phyloP scores from a whole-genome alignment of 805 yeast genomes.

The Yarrowia sp. region DNA sequence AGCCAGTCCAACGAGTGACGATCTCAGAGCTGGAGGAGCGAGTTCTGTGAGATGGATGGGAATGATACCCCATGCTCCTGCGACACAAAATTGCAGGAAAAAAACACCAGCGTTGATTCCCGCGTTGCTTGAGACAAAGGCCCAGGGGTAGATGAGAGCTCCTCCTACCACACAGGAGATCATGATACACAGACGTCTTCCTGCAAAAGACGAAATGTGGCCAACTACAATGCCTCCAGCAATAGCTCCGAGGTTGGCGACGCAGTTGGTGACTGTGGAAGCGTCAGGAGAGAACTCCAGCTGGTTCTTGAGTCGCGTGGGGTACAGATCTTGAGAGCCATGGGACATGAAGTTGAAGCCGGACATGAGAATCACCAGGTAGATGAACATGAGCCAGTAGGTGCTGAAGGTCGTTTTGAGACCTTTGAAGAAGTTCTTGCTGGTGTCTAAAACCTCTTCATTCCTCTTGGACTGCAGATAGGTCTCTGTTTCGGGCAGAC shows the following conservation, averaged over 20 bases:
- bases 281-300: slow-evolving; percentile 1
- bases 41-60: slow-evolving; percentile 13
- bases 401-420: slow-evolving; percentile 25
- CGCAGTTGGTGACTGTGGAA: slow-evolving; percentile 7
- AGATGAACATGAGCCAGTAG: slow-evolving; percentile 68
- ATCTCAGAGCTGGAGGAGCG: slow-evolving; percentile 6
- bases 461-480: background rate
- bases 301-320: slow-evolving; percentile 8
- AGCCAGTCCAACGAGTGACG: background rate
- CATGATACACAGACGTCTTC: background rate
- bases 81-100: slow-evolving; percentile 4
- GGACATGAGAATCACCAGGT: slow-evolving; percentile 66
- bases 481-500: background rate
- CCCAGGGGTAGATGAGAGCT: slow-evolving; percentile 23
- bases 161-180: slow-evolving; percentile 8
- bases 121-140: background rate
- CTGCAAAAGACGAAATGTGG: background rate
- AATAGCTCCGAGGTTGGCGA: slow-evolving; percentile 2
- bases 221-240: background rate
- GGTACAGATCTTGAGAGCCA: slow-evolving; percentile 67
- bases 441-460: background rate
- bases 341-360: slow-evolving; percentile 77
- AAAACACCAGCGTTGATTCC: slow-evolving; percentile 9
- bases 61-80: slow-evolving; percentile 4
- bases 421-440: background rate